Conservation (phyloP, 192 early-diverging fungal genomes). For the Podochytrium sp. region DNA sequence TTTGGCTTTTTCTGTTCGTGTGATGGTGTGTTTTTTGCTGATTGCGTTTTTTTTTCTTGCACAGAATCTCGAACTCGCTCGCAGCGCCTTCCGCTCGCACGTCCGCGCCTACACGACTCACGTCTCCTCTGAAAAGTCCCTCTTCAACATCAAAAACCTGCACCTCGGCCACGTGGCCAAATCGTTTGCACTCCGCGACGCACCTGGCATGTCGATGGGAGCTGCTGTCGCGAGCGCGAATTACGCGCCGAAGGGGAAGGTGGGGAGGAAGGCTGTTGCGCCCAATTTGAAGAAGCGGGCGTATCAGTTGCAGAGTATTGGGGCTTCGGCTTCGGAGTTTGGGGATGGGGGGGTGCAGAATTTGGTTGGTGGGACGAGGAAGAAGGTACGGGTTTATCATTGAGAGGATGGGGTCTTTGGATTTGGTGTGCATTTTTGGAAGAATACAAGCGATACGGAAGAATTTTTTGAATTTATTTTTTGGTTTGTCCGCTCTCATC, state of each 20-base stretch:
- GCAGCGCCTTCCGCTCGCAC: slow-evolving; percentile 84
- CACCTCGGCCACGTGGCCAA: slow-evolving; percentile 98
- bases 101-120: slow-evolving; percentile 96
- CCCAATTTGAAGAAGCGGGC: slow-evolving; percentile 39
- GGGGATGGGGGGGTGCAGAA: slow-evolving; percentile 42
- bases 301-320: slow-evolving; percentile 25
- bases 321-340: slow-evolving; percentile 41
- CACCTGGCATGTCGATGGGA: slow-evolving; percentile 57
- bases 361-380: slow-evolving; percentile 17
- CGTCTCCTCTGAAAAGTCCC: slow-evolving; percentile 75
- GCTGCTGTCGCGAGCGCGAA: background rate
- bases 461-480: too few species aligned
- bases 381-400: slow-evolving; percentile 13
- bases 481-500: too few species aligned
- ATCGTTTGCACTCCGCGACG: slow-evolving; percentile 93
- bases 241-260: slow-evolving; percentile 2
- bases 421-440: too few species aligned
- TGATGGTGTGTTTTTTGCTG: slow-evolving; percentile 3
- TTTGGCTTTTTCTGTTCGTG: background rate
- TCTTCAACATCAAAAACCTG: slow-evolving; percentile 94
- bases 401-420: too few species aligned
- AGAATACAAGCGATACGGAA: too few species aligned
- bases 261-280: slow-evolving; percentile 21
- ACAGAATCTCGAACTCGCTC: slow-evolving; percentile 66
- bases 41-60: slow-evolving; percentile 27